phyloP scores from a whole-genome alignment of 257 asterid genomes.

The Datura wrightii region DNA sequence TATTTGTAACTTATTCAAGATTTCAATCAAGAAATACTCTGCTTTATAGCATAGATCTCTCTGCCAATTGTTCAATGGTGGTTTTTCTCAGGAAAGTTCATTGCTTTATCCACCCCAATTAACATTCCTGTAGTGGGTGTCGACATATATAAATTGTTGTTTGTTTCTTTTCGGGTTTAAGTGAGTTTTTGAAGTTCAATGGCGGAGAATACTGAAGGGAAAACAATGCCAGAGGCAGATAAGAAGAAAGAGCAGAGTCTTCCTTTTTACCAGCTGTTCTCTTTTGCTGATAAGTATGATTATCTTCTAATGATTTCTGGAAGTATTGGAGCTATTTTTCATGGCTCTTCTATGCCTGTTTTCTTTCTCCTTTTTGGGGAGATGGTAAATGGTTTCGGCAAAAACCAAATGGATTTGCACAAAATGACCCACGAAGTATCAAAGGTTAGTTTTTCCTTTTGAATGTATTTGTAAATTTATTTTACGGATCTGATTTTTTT shows the following conservation, averaged over 20 bases:
- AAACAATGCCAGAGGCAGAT: constrained; percentile 52
- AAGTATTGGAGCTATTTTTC: constrained; percentile 77
- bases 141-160: background rate
- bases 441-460: constrained; percentile 47
- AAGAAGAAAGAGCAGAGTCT: constrained; percentile 59
- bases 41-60: constrained; percentile 10
- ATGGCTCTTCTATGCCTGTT: constrained; percentile 98
- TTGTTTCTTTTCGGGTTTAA: background rate
- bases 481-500: constrained; percentile 59
- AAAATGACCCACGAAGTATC: constrained; percentile 74
- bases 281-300: constrained; percentile 54
- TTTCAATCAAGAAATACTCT: background rate
- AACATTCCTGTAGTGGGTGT: background rate
- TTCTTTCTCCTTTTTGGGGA: constrained; percentile 93
- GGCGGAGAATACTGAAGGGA: constrained; percentile 53
- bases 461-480: background rate
- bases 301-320: constrained; percentile 49
- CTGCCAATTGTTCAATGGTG: background rate
- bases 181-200: constrained; percentile 17
- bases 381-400: constrained; percentile 96
- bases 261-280: constrained; percentile 53
- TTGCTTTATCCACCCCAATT: background rate
- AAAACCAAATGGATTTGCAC: constrained; percentile 87
- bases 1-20: too few species aligned
- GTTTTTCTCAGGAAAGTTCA: background rate